These are phyloP conservation scores for Podospora pseudoanserina DNA, from an alignment of 495 filamentous ascomycete genomes.

Conservation along the genomic window DNA sequence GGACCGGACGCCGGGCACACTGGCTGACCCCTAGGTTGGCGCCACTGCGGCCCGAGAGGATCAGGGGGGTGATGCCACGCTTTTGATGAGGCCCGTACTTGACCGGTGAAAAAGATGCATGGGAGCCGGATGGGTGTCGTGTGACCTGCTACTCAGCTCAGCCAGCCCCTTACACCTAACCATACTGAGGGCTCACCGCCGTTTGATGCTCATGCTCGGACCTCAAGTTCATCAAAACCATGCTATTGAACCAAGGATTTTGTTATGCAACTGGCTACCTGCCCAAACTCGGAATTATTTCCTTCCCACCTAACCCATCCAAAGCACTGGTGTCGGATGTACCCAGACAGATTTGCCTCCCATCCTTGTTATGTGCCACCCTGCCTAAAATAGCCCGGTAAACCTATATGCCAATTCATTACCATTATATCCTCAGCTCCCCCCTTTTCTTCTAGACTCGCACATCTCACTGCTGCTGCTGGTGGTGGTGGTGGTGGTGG, in stretches of 20 bases:
- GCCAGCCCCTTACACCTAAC: too few relatives aligned
- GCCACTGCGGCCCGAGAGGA: neutral
- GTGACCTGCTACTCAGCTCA: neutral
- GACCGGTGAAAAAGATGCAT: neutral
- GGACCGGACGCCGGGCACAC: neutral
- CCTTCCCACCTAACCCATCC: too few relatives aligned
- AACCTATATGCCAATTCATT: neutral
- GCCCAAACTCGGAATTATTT: too few relatives aligned
- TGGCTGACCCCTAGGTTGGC: neutral
- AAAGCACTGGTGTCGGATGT: too few relatives aligned
- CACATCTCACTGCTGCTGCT: neutral
- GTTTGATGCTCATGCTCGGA: neutral
- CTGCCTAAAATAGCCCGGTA: too few relatives aligned
- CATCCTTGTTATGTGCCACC: too few relatives aligned
- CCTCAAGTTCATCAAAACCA: neutral
- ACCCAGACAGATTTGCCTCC: too few relatives aligned
- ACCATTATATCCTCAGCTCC: neutral
- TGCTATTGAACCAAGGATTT: neutral
- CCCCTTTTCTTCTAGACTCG: neutral
- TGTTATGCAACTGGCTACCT: neutral
- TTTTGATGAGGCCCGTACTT: neutral
- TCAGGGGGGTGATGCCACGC: too few relatives aligned
- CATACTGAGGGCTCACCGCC: neutral
- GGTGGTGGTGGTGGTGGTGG: neutral
- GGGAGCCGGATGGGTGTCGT: neutral